Base-by-base conservation (phyloP, 257 asterid genomes). In the Nyctanthes arbortristis region DNA sequence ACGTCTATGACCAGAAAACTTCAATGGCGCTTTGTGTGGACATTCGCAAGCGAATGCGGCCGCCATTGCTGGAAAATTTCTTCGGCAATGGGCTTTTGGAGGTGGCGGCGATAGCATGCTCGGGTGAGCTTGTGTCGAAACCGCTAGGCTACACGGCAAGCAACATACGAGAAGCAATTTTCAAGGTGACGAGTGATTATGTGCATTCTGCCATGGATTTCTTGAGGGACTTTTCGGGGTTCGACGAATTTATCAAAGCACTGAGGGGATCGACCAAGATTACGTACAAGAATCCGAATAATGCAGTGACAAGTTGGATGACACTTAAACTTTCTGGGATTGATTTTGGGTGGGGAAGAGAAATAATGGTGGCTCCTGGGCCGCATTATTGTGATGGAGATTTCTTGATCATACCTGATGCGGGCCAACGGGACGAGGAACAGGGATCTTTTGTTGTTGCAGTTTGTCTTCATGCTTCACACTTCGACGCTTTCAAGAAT, bases 321-420 rank as follows among this genome's bases (percentile, higher is more conserved):
- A 59, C 30, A 1, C 79, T 88, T 47, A 87, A 88, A 0, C 24
- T 85, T 28, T 72, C 61, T 5, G 87, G 81, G 18, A 34, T 77
- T 9, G 87, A 84, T 75, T 88, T 84, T 34, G 95, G 95, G 4
- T 88, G 92, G 92, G 89, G 92, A 4, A 78, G 73, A 40, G 92
- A 88, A 57, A 34, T 81, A 0, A 65, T 47, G 43, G 80, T 85
- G 92, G 75, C 77, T 2, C 92, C 95, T 1, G 85, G 89, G 27
- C 65, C 72, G 5, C 87, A 81, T 29, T 85, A 68, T n/a, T 57
- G 78, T 67, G 94, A 87, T 37, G 91, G 91, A 1, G 83, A 83
- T 16, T 61, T 77, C 1, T 61, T 85, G 62, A 71, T 85, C 35
- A 52, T 85, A n/a, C 84, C 84, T 0, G 52, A n/a, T 16, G 83